A percentile compares a stretch with the other conserved stretches of the same genome.
Evolutionary conservation across 352 stramenopile genomes (phyloP).

Genomic region (Pythium sp.): DNA sequence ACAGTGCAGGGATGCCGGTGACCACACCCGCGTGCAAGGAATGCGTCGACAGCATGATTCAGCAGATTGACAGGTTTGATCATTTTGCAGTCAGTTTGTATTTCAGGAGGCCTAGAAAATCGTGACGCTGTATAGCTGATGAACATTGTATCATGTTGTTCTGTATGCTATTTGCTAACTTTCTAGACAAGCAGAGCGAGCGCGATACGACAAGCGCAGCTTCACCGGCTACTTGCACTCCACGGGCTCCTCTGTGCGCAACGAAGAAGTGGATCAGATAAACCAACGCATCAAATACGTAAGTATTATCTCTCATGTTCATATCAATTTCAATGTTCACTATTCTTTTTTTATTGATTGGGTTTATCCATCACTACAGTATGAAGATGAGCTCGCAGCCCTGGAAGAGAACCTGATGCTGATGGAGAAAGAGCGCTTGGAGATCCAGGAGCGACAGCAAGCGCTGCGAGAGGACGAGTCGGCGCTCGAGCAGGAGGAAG

Average conservation of each 20-base stretch:
- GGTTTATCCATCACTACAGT: slow-evolving; percentile 29
- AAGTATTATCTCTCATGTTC: not conserved
- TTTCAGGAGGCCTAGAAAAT: too few relatives aligned
- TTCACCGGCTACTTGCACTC: slow-evolving; percentile 64
- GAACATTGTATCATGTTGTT: too few relatives aligned
- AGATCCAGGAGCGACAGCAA: slow-evolving; percentile 47
- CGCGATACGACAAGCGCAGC: slow-evolving; percentile 69
- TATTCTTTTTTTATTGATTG: not conserved
- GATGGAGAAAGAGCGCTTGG: slow-evolving; percentile 67
- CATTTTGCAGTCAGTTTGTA: too few relatives aligned
- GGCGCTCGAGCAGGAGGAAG: slow-evolving; percentile 50
- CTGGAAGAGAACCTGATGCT: slow-evolving; percentile 60
- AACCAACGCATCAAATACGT: slow-evolving; percentile 76
- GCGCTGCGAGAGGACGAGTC: slow-evolving; percentile 47
- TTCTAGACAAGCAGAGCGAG: slow-evolving; percentile 55
- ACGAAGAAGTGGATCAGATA: slow-evolving; percentile 61
- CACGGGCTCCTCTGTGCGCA: slow-evolving; percentile 37
- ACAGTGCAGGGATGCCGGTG: slow-evolving; percentile 56
- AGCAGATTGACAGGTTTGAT: slow-evolving; percentile 58
- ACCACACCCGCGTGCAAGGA: slow-evolving; percentile 69
- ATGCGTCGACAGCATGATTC: slow-evolving; percentile 72
- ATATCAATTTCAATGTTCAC: not conserved
- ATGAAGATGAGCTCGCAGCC: slow-evolving; percentile 58
- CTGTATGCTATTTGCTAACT: not conserved
- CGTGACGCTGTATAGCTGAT: too few relatives aligned